Percentiles rank a stretch among this genome's conserved stretches.
phyloP scores from a whole-genome alignment of 2,329 filamentous ascomycete species.

The Aureobasidium pullulans region DNA sequence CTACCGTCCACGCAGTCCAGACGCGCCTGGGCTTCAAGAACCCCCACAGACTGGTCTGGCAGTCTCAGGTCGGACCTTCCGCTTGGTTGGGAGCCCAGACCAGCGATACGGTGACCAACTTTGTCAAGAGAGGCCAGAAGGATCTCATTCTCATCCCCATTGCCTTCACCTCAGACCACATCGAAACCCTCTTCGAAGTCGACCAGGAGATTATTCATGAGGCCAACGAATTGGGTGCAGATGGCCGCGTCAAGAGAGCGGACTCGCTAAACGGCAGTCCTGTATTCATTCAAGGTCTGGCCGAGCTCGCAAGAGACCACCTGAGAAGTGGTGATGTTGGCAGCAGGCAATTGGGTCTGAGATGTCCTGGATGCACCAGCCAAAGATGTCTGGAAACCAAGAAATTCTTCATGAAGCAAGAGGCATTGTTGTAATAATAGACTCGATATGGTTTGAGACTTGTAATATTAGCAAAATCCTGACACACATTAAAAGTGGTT shows the following conservation, averaged over 20 bases:
- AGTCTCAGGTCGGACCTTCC: constrained; percentile 92
- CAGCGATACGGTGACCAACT: constrained; percentile 75
- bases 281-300: constrained; percentile 83
- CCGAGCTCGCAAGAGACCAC: constrained; percentile 77
- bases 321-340: constrained; percentile 62
- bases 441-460: not conserved
- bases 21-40: constrained; percentile 79
- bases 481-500: too few relatives aligned
- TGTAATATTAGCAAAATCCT: not conserved
- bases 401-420: constrained; percentile 49
- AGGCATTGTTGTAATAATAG: constrained; percentile 14
- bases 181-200: constrained; percentile 91
- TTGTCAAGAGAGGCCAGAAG: constrained; percentile 83
- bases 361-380: constrained; percentile 90
- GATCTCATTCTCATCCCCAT: constrained; percentile 90
- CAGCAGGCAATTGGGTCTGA: constrained; percentile 77
- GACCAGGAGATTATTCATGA: constrained; percentile 94
- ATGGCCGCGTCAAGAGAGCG: constrained; percentile 64
- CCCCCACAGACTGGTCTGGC: constrained; percentile 91
- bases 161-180: constrained; percentile 97
- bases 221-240: constrained; percentile 63
- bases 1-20: constrained; percentile 97
- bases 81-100: constrained; percentile 97
- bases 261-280: constrained; percentile 88
- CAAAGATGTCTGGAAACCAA: constrained; percentile 75